Conservation (phyloP, 1,284 basidiomycete genomes). For the Phylloboletellus chloephorus region DNA sequence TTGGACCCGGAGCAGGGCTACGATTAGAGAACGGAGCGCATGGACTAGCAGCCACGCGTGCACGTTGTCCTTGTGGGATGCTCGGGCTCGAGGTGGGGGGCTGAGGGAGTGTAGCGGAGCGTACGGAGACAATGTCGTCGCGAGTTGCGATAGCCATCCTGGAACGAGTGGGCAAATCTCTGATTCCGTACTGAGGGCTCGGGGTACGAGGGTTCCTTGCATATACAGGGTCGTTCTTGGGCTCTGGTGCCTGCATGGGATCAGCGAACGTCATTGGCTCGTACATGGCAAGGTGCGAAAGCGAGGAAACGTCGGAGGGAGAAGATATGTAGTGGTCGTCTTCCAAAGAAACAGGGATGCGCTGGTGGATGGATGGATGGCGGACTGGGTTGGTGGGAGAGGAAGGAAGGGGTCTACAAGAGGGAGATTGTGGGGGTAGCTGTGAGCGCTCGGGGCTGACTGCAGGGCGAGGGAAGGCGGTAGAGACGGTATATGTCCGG, state of each 20-base stretch:
- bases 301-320: slow-evolving; percentile 13
- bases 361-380: slow-evolving; percentile 14
- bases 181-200: slow-evolving; percentile 28
- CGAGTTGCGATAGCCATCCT: slow-evolving; percentile 21
- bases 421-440: slow-evolving; percentile 13
- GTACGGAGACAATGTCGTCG: slow-evolving; percentile 8
- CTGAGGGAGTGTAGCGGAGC: slow-evolving; percentile 25
- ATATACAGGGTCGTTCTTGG: neutral
- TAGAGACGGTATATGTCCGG: slow-evolving; percentile 30
- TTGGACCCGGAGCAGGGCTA: slow-evolving; percentile 1
- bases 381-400: slow-evolving; percentile 19
- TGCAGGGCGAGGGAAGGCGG: slow-evolving; percentile 6
- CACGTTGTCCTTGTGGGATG: slow-evolving; percentile 4
- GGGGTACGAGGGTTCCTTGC: neutral
- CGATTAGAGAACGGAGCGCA: slow-evolving; percentile 13
- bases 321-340: slow-evolving; percentile 18
- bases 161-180: slow-evolving; percentile 25
- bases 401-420: slow-evolving; percentile 28
- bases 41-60: slow-evolving; percentile 9
- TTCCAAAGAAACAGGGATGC: slow-evolving; percentile 7
- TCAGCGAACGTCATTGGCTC: slow-evolving; percentile 29
- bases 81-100: slow-evolving; percentile 9
- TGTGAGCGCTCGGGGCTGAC: slow-evolving; percentile 17
- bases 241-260: slow-evolving; percentile 15
- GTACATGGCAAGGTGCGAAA: slow-evolving; percentile 14